Percentiles rank a stretch among this genome's conserved stretches.
phyloP scores from a whole-genome alignment of 2,329 filamentous ascomycete genomes.

The Colletotrichum sp. region DNA sequence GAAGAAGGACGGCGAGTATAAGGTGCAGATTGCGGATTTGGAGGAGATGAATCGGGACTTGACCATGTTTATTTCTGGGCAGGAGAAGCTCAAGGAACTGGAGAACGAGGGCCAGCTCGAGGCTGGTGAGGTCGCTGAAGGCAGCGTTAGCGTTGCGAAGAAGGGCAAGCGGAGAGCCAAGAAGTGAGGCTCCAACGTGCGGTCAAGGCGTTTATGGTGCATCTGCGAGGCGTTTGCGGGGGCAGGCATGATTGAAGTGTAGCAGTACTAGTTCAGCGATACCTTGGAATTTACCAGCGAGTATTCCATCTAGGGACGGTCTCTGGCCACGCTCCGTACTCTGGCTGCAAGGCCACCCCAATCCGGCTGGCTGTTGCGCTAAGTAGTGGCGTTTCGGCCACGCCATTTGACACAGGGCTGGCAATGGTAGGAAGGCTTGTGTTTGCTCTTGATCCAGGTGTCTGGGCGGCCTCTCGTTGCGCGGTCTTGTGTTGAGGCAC shows the following conservation, averaged over 20 bases:
- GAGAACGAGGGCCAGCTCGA: conserved; percentile 63
- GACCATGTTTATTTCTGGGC: conserved; percentile 84
- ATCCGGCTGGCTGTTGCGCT: not conserved
- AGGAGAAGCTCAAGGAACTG: conserved; percentile 79
- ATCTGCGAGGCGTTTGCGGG: not conserved
- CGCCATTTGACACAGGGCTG: not conserved
- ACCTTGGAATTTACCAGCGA: not conserved
- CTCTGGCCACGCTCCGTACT: not conserved
- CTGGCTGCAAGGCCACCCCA: not conserved
- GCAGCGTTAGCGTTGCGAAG: conserved; percentile 69
- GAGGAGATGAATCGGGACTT: conserved; percentile 88
- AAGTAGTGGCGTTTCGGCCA: not conserved
- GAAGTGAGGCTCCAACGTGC: conserved; percentile 28
- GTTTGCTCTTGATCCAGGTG: not conserved
- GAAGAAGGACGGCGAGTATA: conserved; percentile 61
- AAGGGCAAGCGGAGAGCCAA: conserved; percentile 61
- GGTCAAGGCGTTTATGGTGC: not conserved
- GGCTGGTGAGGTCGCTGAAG: conserved; percentile 77
- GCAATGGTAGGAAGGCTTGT: not conserved
- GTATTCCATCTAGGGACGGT: not conserved
- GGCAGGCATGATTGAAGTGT: not conserved
- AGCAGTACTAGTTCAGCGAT: not conserved
- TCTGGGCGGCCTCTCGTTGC: not conserved
- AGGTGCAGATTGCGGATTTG: conserved; percentile 72
- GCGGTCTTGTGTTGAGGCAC: not conserved